A percentile compares a stretch with the other conserved stretches of the same genome.
These are phyloP conservation scores for Trametopsis cervina DNA, from an alignment of 768 basidiomycete genomes.

Conservation along the genomic window DNA sequence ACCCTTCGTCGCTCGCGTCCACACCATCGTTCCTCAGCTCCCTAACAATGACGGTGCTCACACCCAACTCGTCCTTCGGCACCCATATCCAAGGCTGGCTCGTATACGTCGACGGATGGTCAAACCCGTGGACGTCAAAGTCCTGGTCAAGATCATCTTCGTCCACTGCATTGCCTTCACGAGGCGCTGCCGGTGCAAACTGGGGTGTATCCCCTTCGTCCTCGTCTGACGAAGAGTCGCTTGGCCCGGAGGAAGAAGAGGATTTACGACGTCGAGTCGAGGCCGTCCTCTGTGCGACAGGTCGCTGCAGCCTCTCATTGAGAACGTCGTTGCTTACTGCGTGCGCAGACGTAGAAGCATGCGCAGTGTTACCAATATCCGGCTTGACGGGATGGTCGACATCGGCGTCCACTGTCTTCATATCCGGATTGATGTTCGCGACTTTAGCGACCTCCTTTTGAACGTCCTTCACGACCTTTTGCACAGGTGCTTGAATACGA, in stretches of 20 bases:
- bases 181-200: background rate
- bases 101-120: slow-evolving; percentile 40
- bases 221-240: background rate
- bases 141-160: slow-evolving; percentile 17
- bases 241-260: background rate
- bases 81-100: slow-evolving; percentile 37
- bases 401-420: background rate
- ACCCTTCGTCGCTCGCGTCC: slow-evolving; percentile 26
- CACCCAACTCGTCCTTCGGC: slow-evolving; percentile 34
- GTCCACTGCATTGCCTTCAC: slow-evolving; percentile 1
- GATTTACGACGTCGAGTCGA: background rate
- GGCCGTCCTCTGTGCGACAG: background rate
- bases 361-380: background rate
- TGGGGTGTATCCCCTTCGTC: background rate
- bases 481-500: slow-evolving; percentile 3
- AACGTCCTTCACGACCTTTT: slow-evolving; percentile 7
- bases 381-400: background rate
- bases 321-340: background rate
- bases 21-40: slow-evolving; percentile 29
- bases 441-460: slow-evolving; percentile 9
- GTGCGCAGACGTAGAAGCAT: slow-evolving; percentile 1
- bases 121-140: slow-evolving; percentile 31
- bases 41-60: slow-evolving; percentile 25
- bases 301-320: background rate
- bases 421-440: background rate